These are phyloP conservation scores for Candida anglica DNA, from an alignment of 805 yeast species.

Conservation along the genomic window DNA sequence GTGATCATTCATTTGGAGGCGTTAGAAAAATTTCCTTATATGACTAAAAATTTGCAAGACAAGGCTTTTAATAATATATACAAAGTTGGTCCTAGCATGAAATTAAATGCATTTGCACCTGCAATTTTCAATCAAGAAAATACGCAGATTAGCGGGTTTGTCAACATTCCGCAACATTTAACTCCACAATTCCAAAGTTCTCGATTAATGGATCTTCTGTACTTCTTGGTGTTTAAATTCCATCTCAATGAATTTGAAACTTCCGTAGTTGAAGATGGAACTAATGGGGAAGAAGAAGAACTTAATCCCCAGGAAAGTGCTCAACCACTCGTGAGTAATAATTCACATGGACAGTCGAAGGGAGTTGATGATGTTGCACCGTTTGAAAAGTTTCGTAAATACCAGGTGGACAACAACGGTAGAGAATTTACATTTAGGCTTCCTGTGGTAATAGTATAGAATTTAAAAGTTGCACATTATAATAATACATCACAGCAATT, in stretches of 20 bases:
- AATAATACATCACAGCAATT: no score
- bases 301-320: no score
- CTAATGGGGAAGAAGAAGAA: no score
- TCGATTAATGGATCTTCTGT: conserved; percentile 31
- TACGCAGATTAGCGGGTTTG: conserved; percentile 17
- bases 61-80: conserved; percentile 20
- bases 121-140: conserved; percentile 5
- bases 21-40: conserved; percentile 24
- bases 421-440: conserved; percentile 25
- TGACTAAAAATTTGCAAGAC: conserved; percentile 7
- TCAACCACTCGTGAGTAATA: no score
- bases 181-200: conserved; percentile 35
- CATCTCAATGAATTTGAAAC: conserved; percentile 25
- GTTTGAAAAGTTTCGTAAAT: conserved; percentile 8
- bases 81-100: conserved; percentile 30
- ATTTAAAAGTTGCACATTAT: no score
- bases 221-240: conserved; percentile 33
- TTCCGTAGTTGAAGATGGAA: no score
- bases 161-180: conserved; percentile 27
- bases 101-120: conserved; percentile 29
- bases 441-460: conserved; percentile 13
- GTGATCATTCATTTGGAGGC: conserved; percentile 34
- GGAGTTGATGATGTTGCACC: no score
- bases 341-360: no score
- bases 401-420: conserved; percentile 21